Evolutionary conservation across 1,284 basidiomycete genomes (phyloP).

Genomic region (Rhizoctonia solani): DNA sequence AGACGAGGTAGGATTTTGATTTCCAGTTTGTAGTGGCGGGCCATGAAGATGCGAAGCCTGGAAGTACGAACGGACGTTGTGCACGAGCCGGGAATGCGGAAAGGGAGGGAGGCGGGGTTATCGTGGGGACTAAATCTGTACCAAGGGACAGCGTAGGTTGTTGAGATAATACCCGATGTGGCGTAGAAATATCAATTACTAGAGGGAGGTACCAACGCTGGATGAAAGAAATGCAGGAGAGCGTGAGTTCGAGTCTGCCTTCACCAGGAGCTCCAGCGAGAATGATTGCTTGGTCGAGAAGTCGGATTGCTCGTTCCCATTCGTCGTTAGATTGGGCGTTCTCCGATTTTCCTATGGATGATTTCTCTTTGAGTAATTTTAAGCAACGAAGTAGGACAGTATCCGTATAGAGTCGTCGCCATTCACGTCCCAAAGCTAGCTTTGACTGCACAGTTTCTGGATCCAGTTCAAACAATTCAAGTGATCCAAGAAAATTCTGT

Average conservation of each 20-base stretch:
- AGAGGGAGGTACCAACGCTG: conserved; percentile 46
- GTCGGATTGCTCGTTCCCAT: conserved; percentile 52
- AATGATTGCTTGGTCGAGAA: conserved; percentile 80
- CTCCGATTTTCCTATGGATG: too few relatives aligned
- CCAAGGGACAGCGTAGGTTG: neutral
- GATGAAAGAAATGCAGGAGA: conserved; percentile 58
- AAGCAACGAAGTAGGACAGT: neutral
- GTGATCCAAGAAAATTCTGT: neutral
- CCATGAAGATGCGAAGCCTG: conserved; percentile 64
- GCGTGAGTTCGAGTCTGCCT: conserved; percentile 61
- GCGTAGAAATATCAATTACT: neutral
- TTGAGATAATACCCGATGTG: neutral
- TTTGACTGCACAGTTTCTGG: conserved; percentile 2
- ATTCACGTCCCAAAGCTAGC: conserved; percentile 7
- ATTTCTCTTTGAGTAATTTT: neutral
- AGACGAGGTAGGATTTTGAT: conserved; percentile 67
- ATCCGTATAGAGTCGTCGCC: conserved; percentile 21
- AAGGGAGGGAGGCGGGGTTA: conserved; percentile 58
- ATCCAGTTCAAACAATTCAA: neutral
- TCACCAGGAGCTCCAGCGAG: conserved; percentile 78
- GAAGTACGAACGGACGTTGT: conserved; percentile 72
- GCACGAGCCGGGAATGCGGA: conserved; percentile 55
- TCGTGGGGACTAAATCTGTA: conserved; percentile 46
- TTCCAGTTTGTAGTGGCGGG: conserved; percentile 75
- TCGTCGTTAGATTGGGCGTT: neutral